Conservation (phyloP, 2,329 filamentous ascomycete species). For the Coleophoma eucalyptorum region DNA sequence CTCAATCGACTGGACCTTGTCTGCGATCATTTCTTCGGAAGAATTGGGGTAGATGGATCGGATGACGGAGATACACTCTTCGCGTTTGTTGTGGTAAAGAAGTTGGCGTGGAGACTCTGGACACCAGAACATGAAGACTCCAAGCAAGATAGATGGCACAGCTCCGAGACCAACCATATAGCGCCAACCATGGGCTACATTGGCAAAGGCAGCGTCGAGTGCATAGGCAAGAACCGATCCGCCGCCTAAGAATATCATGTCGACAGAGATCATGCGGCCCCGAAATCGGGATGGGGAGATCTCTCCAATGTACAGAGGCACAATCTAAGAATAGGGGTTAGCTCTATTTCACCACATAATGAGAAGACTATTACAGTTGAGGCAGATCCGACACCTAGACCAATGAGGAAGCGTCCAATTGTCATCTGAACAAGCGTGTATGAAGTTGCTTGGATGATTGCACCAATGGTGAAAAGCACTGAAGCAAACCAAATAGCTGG, state of each 20-base stretch:
- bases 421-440: conserved; percentile 37
- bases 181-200: conserved; percentile 40
- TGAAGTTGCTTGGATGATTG: conserved; percentile 30
- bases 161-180: conserved; percentile 46
- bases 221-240: conserved; percentile 38
- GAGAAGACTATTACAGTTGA: conserved; percentile 26
- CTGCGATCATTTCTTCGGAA: conserved; percentile 34
- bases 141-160: conserved; percentile 40
- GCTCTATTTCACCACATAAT: not conserved
- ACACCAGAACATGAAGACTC: conserved; percentile 37
- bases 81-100: conserved; percentile 34
- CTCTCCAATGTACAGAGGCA: conserved; percentile 53
- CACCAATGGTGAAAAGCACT: conserved; percentile 34
- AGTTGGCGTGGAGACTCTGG: conserved; percentile 45
- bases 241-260: conserved; percentile 41
- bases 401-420: conserved; percentile 41
- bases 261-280: conserved; percentile 43
- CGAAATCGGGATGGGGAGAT: conserved; percentile 44
- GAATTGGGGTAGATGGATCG: conserved; percentile 35
- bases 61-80: conserved; percentile 26
- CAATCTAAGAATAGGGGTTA: conserved; percentile 22
- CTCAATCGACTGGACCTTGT: conserved; percentile 38
- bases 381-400: conserved; percentile 42
- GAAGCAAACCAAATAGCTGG: conserved; percentile 35
- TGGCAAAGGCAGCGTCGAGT: conserved; percentile 47